Conservation (phyloP, 495 filamentous ascomycete species). For the Pseudomonodictys pantanalensis region DNA sequence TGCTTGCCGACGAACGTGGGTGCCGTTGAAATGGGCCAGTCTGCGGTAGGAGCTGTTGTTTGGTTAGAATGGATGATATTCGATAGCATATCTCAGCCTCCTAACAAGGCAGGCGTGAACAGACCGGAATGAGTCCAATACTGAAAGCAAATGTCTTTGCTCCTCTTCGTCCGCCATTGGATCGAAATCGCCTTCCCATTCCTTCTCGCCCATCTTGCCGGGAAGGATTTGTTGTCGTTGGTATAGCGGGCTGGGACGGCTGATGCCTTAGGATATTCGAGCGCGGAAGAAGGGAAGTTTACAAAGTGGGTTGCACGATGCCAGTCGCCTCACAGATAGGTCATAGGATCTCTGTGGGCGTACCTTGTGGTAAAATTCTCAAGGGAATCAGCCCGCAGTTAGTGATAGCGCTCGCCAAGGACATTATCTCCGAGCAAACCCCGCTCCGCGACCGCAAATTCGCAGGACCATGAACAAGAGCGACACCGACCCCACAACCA, state of each 20-base stretch:
- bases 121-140: slow-evolving; percentile 83
- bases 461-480: neutral
- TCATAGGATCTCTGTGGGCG: too few species aligned
- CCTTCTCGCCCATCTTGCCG: slow-evolving; percentile 14
- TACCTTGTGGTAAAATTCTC: too few species aligned
- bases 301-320: too few species aligned
- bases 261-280: too few species aligned
- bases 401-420: too few species aligned
- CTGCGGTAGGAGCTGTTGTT: slow-evolving; percentile 58
- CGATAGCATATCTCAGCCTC: neutral
- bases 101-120: slow-evolving; percentile 40
- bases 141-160: slow-evolving; percentile 67
- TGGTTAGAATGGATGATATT: neutral
- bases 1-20: slow-evolving; percentile 80
- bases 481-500: neutral
- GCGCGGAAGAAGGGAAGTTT: too few species aligned
- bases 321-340: too few species aligned
- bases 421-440: slow-evolving; percentile 18
- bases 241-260: too few species aligned
- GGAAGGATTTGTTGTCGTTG: too few species aligned
- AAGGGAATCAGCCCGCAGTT: too few species aligned
- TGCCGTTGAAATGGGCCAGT: slow-evolving; percentile 77
- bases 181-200: slow-evolving; percentile 43
- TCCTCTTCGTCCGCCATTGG: slow-evolving; percentile 71
- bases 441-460: too few species aligned